These are phyloP conservation scores for Diplosphaera chodatii DNA, from an alignment of 139 green algal genomes.

Conservation along the genomic window DNA sequence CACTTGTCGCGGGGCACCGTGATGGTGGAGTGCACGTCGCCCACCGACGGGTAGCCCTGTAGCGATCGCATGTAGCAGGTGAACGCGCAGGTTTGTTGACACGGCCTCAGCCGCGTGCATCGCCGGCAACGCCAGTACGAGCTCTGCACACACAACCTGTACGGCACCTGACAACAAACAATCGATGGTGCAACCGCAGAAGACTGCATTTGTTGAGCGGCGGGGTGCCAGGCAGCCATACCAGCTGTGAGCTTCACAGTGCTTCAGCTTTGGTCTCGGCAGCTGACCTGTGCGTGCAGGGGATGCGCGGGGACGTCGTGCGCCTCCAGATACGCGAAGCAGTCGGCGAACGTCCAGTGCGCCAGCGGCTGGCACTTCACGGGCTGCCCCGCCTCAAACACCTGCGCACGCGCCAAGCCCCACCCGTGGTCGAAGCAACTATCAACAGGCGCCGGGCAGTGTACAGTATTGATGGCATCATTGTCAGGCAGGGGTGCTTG, in stretches of 20 bases:
- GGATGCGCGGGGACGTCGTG: conserved; percentile 26
- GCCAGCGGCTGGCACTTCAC: conserved; percentile 41
- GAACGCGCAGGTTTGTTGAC: not conserved
- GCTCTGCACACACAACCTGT: too few species aligned
- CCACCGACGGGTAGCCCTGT: conserved; percentile 47
- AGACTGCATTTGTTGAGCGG: too few species aligned
- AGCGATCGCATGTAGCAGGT: not conserved
- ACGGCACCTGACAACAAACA: too few species aligned
- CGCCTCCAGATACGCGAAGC: conserved; percentile 35
- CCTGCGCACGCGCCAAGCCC: too few species aligned
- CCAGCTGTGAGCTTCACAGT: too few species aligned
- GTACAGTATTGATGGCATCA: not conserved
- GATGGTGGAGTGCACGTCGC: conserved; percentile 47
- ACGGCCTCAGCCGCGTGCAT: too few species aligned
- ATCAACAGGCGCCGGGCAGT: too few species aligned
- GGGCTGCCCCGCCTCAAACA: conserved; percentile 17
- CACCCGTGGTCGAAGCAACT: too few species aligned
- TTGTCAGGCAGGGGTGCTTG: not conserved
- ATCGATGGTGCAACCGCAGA: too few species aligned
- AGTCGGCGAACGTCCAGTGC: conserved; percentile 50
- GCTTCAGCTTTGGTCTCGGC: too few species aligned
- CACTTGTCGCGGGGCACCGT: conserved; percentile 36
- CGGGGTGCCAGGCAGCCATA: too few species aligned
- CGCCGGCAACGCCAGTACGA: too few species aligned
- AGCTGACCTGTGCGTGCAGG: conserved; percentile 26